Percentiles rank a stretch among this genome's conserved stretches.
Conservation (phyloP, 371 early-diverging fungal species). For the Actinomucor elegans region DNA sequence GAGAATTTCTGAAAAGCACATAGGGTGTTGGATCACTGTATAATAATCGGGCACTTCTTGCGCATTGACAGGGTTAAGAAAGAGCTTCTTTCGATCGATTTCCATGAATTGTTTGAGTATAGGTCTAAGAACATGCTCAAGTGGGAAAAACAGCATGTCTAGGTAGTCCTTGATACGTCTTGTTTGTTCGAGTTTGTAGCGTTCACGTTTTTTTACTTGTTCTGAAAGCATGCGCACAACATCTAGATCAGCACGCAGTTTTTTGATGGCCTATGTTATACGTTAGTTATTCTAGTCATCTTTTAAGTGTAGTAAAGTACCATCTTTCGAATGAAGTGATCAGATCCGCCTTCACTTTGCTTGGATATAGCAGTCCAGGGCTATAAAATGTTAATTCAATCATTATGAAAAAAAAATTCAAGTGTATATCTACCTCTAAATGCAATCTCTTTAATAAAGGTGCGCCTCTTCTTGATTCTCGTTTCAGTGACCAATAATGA, state of each 20-base stretch:
- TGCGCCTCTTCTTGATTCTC: slow-evolving; percentile 85
- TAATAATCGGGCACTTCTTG: slow-evolving; percentile 84
- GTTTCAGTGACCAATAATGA: slow-evolving; percentile 94
- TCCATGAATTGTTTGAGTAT: slow-evolving; percentile 66
- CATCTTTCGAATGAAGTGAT: slow-evolving; percentile 26
- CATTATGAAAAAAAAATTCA: background rate
- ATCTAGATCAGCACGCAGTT: slow-evolving; percentile 82
- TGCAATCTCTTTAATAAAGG: slow-evolving; percentile 92
- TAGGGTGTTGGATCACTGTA: slow-evolving; percentile 61
- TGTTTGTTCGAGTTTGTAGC: slow-evolving; percentile 69
- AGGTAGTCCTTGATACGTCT: slow-evolving; percentile 65
- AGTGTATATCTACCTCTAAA: slow-evolving; percentile 65
- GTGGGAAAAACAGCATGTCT: slow-evolving; percentile 72
- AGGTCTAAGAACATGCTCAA: slow-evolving; percentile 63
- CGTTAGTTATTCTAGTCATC: too few species aligned
- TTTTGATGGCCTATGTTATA: slow-evolving; percentile 32
- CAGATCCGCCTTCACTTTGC: slow-evolving; percentile 70
- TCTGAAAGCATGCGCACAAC: slow-evolving; percentile 81
- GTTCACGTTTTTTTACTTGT: slow-evolving; percentile 85
- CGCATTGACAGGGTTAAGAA: slow-evolving; percentile 66
- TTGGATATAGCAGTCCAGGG: slow-evolving; percentile 94
- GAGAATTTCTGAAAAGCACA: slow-evolving; percentile 57
- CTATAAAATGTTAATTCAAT: too few species aligned
- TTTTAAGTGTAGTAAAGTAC: too few species aligned
- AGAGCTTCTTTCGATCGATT: slow-evolving; percentile 54